Evolutionary conservation across 306 rosid genomes (phyloP).

Genomic region (Vicia sativa): DNA sequence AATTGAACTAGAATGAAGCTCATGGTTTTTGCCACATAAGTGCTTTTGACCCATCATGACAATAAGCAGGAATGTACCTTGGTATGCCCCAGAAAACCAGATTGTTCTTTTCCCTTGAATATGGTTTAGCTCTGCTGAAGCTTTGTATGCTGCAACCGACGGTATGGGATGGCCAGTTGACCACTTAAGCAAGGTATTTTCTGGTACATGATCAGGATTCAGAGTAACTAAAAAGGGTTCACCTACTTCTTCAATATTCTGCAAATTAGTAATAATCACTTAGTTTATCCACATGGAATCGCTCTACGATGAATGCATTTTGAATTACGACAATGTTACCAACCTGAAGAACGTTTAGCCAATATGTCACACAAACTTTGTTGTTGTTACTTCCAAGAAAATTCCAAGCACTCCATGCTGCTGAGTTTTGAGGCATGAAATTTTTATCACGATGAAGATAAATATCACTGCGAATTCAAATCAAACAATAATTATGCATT

Average conservation of each 20-base stretch:
- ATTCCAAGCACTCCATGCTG: slow-evolving; percentile 99
- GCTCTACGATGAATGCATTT: slow-evolving; percentile 9
- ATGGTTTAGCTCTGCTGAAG: slow-evolving; percentile 58
- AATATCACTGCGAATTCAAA: slow-evolving; percentile 85
- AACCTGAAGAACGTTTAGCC: slow-evolving; percentile 97
- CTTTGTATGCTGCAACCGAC: slow-evolving; percentile 82
- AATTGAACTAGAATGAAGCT: no score
- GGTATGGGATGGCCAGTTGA: slow-evolving; percentile 84
- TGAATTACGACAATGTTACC: slow-evolving; percentile 22
- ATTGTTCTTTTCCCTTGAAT: slow-evolving; percentile 92
- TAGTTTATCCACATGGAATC: background rate
- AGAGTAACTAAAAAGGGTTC: slow-evolving; percentile 81
- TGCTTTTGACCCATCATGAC: background rate
- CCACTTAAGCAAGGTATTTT: slow-evolving; percentile 72
- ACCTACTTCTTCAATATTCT: slow-evolving; percentile 71
- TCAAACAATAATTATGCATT: slow-evolving; percentile 43
- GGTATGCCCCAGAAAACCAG: slow-evolving; percentile 95
- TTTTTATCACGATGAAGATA: slow-evolving; percentile 88
- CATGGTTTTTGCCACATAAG: no score
- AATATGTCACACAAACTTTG: slow-evolving; percentile 82
- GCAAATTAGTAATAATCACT: slow-evolving; percentile 40
- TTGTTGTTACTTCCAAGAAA: slow-evolving; percentile 69
- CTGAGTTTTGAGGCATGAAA: slow-evolving; percentile 87
- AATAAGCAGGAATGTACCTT: slow-evolving; percentile 53
- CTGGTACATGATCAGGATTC: slow-evolving; percentile 73